phyloP scores from a whole-genome alignment of 805 yeast genomes.

The Ogataea henricii region DNA sequence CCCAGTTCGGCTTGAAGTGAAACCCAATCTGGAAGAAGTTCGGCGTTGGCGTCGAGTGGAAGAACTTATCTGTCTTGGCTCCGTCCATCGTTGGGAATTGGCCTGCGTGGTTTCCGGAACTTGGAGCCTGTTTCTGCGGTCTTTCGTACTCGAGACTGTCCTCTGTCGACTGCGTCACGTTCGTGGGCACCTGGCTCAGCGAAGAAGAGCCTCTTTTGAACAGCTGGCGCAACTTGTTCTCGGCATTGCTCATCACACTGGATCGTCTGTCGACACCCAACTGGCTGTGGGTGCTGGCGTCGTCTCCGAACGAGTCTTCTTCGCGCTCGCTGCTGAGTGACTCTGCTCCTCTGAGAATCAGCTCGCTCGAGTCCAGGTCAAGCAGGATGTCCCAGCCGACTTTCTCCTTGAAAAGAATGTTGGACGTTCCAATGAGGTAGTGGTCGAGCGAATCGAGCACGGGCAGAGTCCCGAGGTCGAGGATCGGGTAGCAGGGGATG shows the following conservation, averaged over 20 bases:
- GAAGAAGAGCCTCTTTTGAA: conserved; percentile 21
- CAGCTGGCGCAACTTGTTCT: conserved; percentile 21
- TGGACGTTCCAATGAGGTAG: conserved; percentile 67
- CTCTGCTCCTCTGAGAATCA: conserved; percentile 29
- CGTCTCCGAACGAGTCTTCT: conserved; percentile 13
- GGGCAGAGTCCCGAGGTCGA: conserved; percentile 62
- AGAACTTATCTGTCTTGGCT: conserved; percentile 12
- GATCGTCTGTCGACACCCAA: conserved; percentile 14
- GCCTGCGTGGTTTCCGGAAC: not conserved
- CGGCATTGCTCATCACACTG: conserved; percentile 20
- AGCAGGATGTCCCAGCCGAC: conserved; percentile 60
- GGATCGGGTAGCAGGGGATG: conserved; percentile 44
- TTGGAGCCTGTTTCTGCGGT: not conserved
- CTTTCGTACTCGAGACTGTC: conserved; percentile 13
- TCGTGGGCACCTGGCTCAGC: conserved; percentile 7
- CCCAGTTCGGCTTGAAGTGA: conserved; percentile 9
- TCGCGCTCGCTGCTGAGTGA: conserved; percentile 10
- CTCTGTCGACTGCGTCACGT: conserved; percentile 5
- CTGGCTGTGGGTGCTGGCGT: conserved; percentile 8
- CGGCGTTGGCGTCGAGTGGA: conserved; percentile 16
- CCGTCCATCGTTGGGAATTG: conserved; percentile 20
- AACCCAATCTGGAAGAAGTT: conserved; percentile 31
- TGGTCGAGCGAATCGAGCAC: conserved; percentile 42
- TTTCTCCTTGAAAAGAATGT: conserved; percentile 60
- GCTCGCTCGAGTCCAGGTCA: conserved; percentile 55